Evolutionary conservation across 179 eudicot species (phyloP).

Genomic region (Silene coronaria): DNA sequence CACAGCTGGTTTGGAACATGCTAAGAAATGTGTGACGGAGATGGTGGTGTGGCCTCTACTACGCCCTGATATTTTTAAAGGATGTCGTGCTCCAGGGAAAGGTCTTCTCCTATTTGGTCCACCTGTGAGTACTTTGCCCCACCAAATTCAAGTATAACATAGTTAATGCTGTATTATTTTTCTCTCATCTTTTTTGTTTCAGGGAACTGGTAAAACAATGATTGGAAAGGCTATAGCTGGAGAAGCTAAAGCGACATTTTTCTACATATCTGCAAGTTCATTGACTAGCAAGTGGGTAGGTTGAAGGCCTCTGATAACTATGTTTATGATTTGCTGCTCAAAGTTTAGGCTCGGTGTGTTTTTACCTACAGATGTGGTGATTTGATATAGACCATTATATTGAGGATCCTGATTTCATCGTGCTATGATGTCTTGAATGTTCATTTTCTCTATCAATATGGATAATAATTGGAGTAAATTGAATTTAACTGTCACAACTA

Average conservation of each 20-base stretch:
- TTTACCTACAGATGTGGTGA: not conserved
- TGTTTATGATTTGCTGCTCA: not conserved
- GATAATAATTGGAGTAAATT: not conserved
- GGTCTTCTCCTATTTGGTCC: conserved; percentile 99
- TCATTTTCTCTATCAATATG: conserved; percentile 2
- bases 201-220: conserved; percentile 99
- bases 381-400: not conserved
- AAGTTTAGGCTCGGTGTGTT: not conserved
- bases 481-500: not conserved
- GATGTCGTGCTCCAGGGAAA: conserved; percentile 97
- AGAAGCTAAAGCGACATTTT: conserved; percentile 98
- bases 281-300: conserved; percentile 96
- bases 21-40: conserved; percentile 96
- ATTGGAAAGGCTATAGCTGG: conserved; percentile 99
- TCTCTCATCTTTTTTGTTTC: conserved; percentile 19
- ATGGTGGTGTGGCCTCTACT: conserved; percentile 96
- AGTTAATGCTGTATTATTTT: not conserved
- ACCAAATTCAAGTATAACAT: not conserved
- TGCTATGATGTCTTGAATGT: not conserved
- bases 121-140: conserved; percentile 58
- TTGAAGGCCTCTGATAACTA: conserved; percentile 3
- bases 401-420: not conserved
- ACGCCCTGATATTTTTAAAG: conserved; percentile 96
- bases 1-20: conserved; percentile 93
- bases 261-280: conserved; percentile 97